Evolutionary conservation across 1,284 basidiomycete genomes (phyloP).

Genomic region (Ustilago xerochloae): DNA sequence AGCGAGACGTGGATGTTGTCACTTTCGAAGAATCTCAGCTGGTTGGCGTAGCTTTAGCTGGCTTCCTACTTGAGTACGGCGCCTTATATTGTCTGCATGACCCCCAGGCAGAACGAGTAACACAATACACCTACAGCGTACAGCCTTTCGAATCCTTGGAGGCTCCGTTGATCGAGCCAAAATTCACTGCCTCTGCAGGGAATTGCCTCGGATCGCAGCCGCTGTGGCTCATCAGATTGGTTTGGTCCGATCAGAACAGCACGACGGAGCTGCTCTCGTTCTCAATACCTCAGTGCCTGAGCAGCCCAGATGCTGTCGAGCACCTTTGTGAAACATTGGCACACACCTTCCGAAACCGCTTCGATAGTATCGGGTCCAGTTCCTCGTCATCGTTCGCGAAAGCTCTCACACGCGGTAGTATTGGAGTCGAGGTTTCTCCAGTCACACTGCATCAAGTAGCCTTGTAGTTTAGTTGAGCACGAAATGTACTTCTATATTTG

Average conservation of each 20-base stretch:
- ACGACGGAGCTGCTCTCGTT: conserved; percentile 20
- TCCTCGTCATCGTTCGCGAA: neutral
- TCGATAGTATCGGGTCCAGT: neutral
- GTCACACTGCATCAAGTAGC: conserved; percentile 26
- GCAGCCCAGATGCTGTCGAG: neutral
- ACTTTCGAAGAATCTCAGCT: conserved; percentile 5
- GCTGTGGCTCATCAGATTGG: conserved; percentile 8
- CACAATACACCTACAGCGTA: conserved; percentile 3
- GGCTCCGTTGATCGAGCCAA: neutral
- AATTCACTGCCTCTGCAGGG: conserved; percentile 11
- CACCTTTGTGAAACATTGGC: neutral
- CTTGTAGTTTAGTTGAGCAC: neutral
- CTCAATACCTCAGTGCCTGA: conserved; percentile 18
- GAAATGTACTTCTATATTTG: neutral
- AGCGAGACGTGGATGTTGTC: neutral
- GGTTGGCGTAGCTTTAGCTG: conserved; percentile 24
- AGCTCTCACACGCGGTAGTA: neutral
- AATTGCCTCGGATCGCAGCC: conserved; percentile 28
- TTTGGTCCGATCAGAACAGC: neutral
- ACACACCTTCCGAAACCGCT: conserved; percentile 6
- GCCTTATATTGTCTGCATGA: conserved; percentile 27
- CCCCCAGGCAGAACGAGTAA: neutral
- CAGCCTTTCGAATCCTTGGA: neutral
- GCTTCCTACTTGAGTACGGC: conserved; percentile 30
- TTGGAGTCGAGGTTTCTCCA: neutral